Evolutionary conservation across 176 grass and related monocot species (phyloP).

Genomic region (Zoysia japonica): DNA sequence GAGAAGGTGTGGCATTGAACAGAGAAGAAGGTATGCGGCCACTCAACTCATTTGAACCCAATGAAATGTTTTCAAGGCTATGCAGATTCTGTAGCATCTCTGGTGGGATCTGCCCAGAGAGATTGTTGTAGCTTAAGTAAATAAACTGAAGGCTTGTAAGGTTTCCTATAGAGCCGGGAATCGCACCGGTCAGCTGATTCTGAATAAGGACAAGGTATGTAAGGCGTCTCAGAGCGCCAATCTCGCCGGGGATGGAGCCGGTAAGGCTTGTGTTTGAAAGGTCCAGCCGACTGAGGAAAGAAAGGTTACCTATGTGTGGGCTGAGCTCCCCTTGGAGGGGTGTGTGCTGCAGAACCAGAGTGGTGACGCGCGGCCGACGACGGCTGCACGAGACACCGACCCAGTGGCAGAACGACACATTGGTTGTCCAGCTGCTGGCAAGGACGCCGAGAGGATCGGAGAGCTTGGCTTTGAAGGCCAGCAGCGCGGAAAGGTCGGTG

Average conservation of each 20-base stretch:
- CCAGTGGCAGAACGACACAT: conserved; percentile 10
- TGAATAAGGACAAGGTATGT: not conserved
- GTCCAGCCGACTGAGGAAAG: conserved; percentile 24
- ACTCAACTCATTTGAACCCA: not conserved
- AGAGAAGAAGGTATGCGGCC: not conserved
- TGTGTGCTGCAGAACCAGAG: not conserved
- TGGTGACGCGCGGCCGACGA: not conserved
- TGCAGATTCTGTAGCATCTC: not conserved
- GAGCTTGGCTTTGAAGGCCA: conserved; percentile 26
- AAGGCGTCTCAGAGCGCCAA: not conserved
- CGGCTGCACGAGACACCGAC: conserved; percentile 5
- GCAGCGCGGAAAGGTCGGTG: not conserved
- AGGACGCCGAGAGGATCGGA: not conserved
- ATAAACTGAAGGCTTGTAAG: not conserved
- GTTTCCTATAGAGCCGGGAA: conserved; percentile 22
- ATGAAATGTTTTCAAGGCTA: not conserved
- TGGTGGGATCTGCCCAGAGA: not conserved
- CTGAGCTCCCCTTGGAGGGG: not conserved
- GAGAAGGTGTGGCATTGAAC: not conserved
- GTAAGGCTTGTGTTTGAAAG: conserved; percentile 7
- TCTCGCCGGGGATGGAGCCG: not conserved
- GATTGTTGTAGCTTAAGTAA: not conserved
- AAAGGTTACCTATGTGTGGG: conserved; percentile 27
- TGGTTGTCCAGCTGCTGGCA: conserved; percentile 9
- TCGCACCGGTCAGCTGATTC: not conserved